Base-by-base conservation (phyloP, 371 early-diverging fungal genomes). In the Lichtheimia hyalospora region DNA sequence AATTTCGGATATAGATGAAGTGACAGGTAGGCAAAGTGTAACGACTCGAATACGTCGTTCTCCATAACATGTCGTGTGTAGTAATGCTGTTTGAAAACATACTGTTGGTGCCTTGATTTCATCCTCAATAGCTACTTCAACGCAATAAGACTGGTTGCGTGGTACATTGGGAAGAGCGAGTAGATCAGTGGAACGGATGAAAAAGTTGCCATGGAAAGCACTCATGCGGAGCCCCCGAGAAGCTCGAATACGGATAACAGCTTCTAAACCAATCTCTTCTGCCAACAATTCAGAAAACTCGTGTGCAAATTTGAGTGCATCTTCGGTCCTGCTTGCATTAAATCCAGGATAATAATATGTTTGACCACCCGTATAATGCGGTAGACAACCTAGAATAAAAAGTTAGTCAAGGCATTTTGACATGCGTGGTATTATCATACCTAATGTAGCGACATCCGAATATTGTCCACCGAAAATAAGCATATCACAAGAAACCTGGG, bases 11-110 rank as follows among this genome's bases (percentile, higher is more conserved):
- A 95, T 74, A 44, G 84, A 89, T 55, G 77, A 86, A 5, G 91
- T 92, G 3, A 94, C 92, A 5, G 99, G 98, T 16, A 98, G 72
- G 13, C 92, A 90, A 63, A 95, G 74, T 0, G 98, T 99, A 42
- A 97, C 68, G 1, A 99, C 96, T 52, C 99, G 88, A 67, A 99
- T 99, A 44, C 97, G 90, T 25, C 99, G 87, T 73, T 97, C 97
- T 27, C 88, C 89, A 54, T 69, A 76, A 24, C 85, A 80, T 1
- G 90, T 89, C 5, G 97, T 98, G 64, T 97, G 93, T 44, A 99
- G 77, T 40, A 99, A 72, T 2, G 99, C 99, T 2, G 97, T 92
- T 76, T 99, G 99, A 85, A 99, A 91, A 72, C 93, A 96, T 8
- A 93, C 91, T 6, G 90, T 85, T 0, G 89, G 83, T 5, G 84